These are phyloP conservation scores for Telopea speciosissima DNA, from an alignment of 177 flowering plant genomes.

Conservation along the genomic window DNA sequence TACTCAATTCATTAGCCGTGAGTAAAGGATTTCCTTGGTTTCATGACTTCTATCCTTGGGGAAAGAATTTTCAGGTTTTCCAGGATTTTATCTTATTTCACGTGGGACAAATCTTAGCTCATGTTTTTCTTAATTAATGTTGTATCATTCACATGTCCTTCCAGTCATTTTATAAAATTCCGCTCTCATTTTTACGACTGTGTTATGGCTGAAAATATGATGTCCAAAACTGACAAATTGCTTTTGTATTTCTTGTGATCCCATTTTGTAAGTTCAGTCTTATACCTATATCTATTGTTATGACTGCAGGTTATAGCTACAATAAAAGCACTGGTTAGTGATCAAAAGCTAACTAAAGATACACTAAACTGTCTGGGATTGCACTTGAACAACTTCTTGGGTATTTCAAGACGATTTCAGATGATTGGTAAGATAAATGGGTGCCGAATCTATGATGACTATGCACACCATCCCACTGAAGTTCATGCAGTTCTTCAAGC, in stretches of 20 bases:
- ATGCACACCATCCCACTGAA: conserved; percentile 53
- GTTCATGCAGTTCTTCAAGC: conserved; percentile 41
- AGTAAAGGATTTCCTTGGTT: conserved; percentile 9
- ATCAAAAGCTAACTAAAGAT: conserved; percentile 14
- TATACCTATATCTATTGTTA: neutral
- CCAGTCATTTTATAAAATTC: neutral
- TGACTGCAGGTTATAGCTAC: conserved; percentile 34
- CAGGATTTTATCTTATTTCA: neutral
- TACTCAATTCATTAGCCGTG: conserved; percentile 46
- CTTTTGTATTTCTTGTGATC: no score
- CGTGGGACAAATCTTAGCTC: neutral
- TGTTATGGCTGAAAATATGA: neutral
- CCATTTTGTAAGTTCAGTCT: neutral
- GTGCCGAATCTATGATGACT: conserved; percentile 43
- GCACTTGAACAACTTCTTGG: conserved; percentile 31
- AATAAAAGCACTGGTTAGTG: conserved; percentile 18
- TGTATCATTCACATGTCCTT: neutral
- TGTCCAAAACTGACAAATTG: neutral
- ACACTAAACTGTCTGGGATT: conserved; percentile 15
- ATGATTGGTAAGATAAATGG: conserved; percentile 27
- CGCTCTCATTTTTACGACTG: neutral
- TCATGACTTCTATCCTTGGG: neutral
- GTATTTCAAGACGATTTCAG: conserved; percentile 43
- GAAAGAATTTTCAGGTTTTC: neutral
- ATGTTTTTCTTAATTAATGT: neutral